Evolutionary conservation across 768 basidiomycete genomes (phyloP).

Genomic region (Collybia nuda): DNA sequence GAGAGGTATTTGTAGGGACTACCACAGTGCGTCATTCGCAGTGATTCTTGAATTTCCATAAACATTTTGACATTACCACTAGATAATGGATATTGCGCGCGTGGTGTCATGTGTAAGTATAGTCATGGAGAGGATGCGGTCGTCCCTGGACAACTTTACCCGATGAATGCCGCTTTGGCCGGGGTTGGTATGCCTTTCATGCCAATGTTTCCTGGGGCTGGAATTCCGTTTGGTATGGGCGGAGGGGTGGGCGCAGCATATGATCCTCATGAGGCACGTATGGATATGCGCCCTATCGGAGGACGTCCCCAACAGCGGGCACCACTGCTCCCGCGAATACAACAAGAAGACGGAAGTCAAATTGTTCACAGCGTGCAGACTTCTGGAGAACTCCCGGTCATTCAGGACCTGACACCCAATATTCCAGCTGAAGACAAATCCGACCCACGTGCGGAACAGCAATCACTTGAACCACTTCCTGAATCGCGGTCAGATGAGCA

Average conservation of each 20-base stretch:
- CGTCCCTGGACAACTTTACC: slow-evolving; percentile 67
- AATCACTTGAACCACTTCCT: slow-evolving; percentile 7
- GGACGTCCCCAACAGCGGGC: slow-evolving; percentile 48
- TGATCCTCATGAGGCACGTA: slow-evolving; percentile 76
- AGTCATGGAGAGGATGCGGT: slow-evolving; percentile 91
- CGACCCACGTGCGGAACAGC: slow-evolving; percentile 16
- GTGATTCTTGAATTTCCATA: not conserved
- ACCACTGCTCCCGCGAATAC: slow-evolving; percentile 54
- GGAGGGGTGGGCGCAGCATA: slow-evolving; percentile 51
- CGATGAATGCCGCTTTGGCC: slow-evolving; percentile 44
- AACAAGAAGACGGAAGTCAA: slow-evolving; percentile 50
- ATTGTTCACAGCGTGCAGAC: slow-evolving; percentile 35
- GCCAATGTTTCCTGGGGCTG: slow-evolving; percentile 63
- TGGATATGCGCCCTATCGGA: slow-evolving; percentile 68
- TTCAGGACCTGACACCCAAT: slow-evolving; percentile 78
- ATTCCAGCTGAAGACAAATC: slow-evolving; percentile 32
- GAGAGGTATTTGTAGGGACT: slow-evolving; percentile 85
- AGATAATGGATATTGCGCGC: slow-evolving; percentile 92
- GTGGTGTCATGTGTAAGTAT: slow-evolving; percentile 87
- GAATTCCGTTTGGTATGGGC: slow-evolving; percentile 54
- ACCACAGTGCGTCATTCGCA: slow-evolving; percentile 69
- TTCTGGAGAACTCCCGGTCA: slow-evolving; percentile 78
- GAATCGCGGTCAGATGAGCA: slow-evolving; percentile 6
- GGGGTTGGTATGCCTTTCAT: slow-evolving; percentile 57
- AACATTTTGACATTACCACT: slow-evolving; percentile 6